Conservation (phyloP, 2,329 filamentous ascomycete genomes). For the Microcyclospora pomicola region DNA sequence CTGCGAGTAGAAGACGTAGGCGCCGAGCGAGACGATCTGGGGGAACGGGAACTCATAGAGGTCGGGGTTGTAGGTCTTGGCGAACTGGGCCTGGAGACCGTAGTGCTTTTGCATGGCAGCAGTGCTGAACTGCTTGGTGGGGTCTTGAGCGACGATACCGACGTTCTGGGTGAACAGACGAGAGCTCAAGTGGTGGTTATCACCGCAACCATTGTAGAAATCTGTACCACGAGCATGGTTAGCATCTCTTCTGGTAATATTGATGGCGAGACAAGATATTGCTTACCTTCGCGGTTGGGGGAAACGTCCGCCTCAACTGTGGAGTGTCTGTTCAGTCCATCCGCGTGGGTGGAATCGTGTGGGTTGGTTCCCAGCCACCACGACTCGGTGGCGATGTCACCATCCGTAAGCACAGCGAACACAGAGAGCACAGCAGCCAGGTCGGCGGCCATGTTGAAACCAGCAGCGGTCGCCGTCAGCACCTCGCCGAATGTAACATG, state of each 20-base stretch:
- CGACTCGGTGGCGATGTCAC: slow-evolving; percentile 14
- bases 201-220: slow-evolving; percentile 22
- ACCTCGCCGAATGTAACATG: slow-evolving; percentile 23
- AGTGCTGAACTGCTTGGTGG: slow-evolving; percentile 15
- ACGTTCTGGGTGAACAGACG: slow-evolving; percentile 20
- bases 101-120: slow-evolving; percentile 13
- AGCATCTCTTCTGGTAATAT: no score
- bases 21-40: slow-evolving; percentile 17
- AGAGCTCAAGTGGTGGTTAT: slow-evolving; percentile 21
- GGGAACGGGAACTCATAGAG: slow-evolving; percentile 23
- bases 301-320: slow-evolving; percentile 19
- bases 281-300: slow-evolving; percentile 12
- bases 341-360: slow-evolving; percentile 4
- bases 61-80: slow-evolving; percentile 18
- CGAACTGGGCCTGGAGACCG: slow-evolving; percentile 8
- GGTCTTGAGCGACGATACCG: slow-evolving; percentile 7
- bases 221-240: slow-evolving; percentile 7
- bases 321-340: slow-evolving; percentile 19
- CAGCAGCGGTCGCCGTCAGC: slow-evolving; percentile 18
- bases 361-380: slow-evolving; percentile 17
- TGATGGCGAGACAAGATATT: no score
- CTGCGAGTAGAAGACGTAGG: slow-evolving; percentile 19
- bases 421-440: slow-evolving; percentile 25
- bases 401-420: slow-evolving; percentile 18
- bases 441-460: slow-evolving; percentile 28